These are phyloP conservation scores for Crithidia thermophila DNA, from an alignment of 208 protist species.

Conservation along the genomic window DNA sequence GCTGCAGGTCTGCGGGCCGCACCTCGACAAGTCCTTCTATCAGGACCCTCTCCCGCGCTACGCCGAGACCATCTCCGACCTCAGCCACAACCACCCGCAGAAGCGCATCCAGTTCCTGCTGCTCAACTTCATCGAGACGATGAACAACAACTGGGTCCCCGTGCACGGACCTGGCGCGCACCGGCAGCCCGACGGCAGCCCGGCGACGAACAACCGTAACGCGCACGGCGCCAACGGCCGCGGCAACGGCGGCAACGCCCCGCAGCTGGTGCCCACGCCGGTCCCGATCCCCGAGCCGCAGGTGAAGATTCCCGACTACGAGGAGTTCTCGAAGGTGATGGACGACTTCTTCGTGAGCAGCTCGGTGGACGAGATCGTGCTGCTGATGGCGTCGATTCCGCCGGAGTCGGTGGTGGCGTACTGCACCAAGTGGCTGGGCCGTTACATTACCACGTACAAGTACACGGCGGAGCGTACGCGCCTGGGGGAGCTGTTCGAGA, in stretches of 20 bases:
- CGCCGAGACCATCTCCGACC: conserved; percentile 44
- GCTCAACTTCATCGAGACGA: conserved; percentile 74
- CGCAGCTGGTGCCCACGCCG: neutral
- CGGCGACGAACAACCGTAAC: neutral
- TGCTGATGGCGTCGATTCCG: conserved; percentile 43
- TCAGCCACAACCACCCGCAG: conserved; percentile 59
- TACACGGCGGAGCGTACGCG: conserved; percentile 71
- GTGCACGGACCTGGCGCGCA: conserved; percentile 47
- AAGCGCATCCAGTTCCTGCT: conserved; percentile 83
- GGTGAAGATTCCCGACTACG: conserved; percentile 50
- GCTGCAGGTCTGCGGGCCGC: conserved; percentile 66
- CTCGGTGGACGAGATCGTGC: conserved; percentile 58
- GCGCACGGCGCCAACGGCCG: neutral
- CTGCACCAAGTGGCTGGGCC: conserved; percentile 56
- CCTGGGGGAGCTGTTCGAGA: conserved; percentile 81
- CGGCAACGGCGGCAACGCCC: neutral
- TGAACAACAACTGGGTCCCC: conserved; percentile 84
- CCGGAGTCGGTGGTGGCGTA: conserved; percentile 53
- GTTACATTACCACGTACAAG: conserved; percentile 74
- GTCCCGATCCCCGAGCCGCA: conserved; percentile 21
- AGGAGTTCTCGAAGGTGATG: conserved; percentile 77
- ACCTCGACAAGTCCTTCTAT: conserved; percentile 49
- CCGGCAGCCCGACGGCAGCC: conserved; percentile 2
- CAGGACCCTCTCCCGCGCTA: conserved; percentile 50
- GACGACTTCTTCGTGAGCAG: conserved; percentile 81